Percentiles rank a stretch among this genome's conserved stretches.
Conservation (phyloP, 352 stramenopile species). For the Globisporangium spiculum region DNA sequence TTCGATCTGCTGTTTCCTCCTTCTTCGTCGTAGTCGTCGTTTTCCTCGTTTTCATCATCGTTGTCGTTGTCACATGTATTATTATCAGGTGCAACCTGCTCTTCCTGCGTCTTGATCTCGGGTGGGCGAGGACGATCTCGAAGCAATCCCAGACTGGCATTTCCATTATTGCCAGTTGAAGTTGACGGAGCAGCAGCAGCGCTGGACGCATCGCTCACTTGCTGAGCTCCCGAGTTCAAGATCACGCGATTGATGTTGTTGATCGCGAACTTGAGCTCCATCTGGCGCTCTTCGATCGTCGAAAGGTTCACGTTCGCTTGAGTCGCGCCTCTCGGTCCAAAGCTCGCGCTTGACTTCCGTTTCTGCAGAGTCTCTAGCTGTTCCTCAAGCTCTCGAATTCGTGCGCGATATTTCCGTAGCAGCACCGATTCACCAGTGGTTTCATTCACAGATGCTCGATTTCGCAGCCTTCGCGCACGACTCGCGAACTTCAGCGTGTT, state of each 20-base stretch:
- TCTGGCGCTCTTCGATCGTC: constrained; percentile 52
- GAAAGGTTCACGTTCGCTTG: constrained; percentile 22
- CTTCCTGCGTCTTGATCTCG: constrained; percentile 11
- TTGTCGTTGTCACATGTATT: not conserved
- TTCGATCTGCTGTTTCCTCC: constrained; percentile 25
- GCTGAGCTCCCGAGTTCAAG: constrained; percentile 53
- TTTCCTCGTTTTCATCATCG: constrained; percentile 25
- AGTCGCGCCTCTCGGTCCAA: constrained; percentile 17
- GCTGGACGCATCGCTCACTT: constrained; percentile 5
- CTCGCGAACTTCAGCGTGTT: constrained; percentile 96
- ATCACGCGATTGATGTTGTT: constrained; percentile 82
- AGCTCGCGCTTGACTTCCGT: constrained; percentile 29
- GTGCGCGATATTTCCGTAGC: constrained; percentile 62
- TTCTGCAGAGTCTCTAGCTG: constrained; percentile 58
- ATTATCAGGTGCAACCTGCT: constrained; percentile 1
- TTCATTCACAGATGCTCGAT: constrained; percentile 90
- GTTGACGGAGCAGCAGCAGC: constrained; percentile 6
- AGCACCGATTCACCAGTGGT: constrained; percentile 60
- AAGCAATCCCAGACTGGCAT: constrained; percentile 11
- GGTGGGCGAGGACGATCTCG: constrained; percentile 5
- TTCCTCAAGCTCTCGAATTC: constrained; percentile 62
- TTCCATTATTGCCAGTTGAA: constrained; percentile 29
- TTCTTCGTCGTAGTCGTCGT: constrained; percentile 18
- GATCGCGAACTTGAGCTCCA: constrained; percentile 75
- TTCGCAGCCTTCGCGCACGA: constrained; percentile 92